These are phyloP conservation scores for Ophiostoma fasciatum DNA, from an alignment of 2,329 filamentous ascomycete species.

Conservation along the genomic window DNA sequence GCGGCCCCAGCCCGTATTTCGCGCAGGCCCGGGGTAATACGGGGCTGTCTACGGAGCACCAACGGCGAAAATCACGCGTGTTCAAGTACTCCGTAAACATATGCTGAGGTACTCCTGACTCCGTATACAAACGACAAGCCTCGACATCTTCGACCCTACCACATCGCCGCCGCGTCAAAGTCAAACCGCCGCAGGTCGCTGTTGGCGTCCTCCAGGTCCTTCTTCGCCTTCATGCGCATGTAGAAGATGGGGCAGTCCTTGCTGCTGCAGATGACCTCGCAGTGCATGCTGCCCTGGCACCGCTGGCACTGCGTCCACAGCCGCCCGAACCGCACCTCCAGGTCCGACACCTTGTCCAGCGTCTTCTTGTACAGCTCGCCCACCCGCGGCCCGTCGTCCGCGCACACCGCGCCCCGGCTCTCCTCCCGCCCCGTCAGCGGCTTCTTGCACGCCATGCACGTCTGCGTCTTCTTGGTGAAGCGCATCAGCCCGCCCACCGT, in stretches of 20 bases:
- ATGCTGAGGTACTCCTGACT: no score
- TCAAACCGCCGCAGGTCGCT: conserved; percentile 87
- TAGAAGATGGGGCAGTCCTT: conserved; percentile 99
- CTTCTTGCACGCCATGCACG: conserved; percentile 98
- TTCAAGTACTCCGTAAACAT: no score
- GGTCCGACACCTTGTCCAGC: conserved; percentile 71
- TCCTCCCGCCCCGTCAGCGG: conserved; percentile 70
- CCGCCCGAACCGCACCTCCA: conserved; percentile 82
- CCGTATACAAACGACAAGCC: background rate
- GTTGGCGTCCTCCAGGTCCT: conserved; percentile 89
- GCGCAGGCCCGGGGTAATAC: no score
- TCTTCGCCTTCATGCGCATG: conserved; percentile 99
- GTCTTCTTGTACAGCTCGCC: conserved; percentile 92
- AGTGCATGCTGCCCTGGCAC: conserved; percentile 95
- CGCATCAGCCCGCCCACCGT: conserved; percentile 93
- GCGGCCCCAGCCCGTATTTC: no score
- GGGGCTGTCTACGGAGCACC: no score
- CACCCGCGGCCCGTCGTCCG: conserved; percentile 68
- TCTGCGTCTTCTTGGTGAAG: conserved; percentile 94
- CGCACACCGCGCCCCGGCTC: conserved; percentile 62
- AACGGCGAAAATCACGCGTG: no score
- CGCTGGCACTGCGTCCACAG: conserved; percentile 98
- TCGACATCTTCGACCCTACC: conserved; percentile 22
- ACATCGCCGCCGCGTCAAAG: conserved; percentile 57
- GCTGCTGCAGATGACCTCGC: conserved; percentile 92